phyloP scores from a whole-genome alignment of 2,329 filamentous ascomycete species.

The Botrytis medusae region DNA sequence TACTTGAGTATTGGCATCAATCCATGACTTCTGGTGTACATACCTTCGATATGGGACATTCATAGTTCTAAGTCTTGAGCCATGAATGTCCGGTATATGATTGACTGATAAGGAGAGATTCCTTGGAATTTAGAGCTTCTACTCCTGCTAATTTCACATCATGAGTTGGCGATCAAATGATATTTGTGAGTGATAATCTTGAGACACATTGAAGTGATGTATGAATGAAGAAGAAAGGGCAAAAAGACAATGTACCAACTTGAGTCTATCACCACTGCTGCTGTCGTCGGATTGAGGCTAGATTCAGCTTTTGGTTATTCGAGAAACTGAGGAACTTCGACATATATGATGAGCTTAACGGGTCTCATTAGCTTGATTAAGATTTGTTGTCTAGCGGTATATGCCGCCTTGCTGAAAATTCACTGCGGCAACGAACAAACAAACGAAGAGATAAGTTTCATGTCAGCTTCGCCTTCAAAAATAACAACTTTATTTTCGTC shows the following conservation, averaged over 20 bases:
- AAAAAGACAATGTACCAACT: fast-evolving
- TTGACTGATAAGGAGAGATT: fast-evolving
- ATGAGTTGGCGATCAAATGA: background rate
- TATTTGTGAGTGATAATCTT: background rate
- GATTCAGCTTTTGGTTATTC: background rate
- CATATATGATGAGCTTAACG: background rate
- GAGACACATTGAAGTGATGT: background rate
- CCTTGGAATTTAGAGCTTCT: background rate
- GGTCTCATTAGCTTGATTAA: background rate
- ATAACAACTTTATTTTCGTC: background rate
- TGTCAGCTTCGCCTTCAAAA: background rate
- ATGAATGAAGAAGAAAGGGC: background rate
- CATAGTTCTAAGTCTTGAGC: background rate
- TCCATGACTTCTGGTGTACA: background rate
- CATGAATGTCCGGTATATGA: background rate
- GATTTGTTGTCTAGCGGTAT: background rate
- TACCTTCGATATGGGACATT: fast-evolving
- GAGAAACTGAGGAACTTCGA: too few species aligned
- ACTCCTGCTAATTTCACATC: background rate
- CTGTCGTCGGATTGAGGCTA: background rate
- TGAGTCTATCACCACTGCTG: background rate
- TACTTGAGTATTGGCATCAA: background rate
- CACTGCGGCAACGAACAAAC: background rate
- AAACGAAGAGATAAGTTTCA: background rate
- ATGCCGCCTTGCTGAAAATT: background rate